These are phyloP conservation scores for Hamigera avellanea DNA, from an alignment of 495 filamentous ascomycete species.

Conservation along the genomic window DNA sequence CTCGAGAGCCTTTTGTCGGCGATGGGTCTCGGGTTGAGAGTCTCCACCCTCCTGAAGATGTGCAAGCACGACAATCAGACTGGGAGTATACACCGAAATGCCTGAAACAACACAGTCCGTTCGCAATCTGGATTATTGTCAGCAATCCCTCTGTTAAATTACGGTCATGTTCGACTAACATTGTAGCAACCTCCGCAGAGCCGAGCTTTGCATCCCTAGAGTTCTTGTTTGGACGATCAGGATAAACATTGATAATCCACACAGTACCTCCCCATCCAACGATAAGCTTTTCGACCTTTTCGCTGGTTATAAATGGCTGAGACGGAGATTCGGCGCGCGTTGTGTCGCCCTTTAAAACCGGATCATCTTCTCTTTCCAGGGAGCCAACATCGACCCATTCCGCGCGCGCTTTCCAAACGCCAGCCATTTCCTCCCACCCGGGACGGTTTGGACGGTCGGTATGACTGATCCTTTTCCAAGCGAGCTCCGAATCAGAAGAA, in stretches of 20 bases:
- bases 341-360: conserved; percentile 29
- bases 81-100: conserved; percentile 92
- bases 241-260: conserved; percentile 88
- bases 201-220: conserved; percentile 62
- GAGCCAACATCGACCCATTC: conserved; percentile 85
- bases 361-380: conserved; percentile 50
- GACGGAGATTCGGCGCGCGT: conserved; percentile 11
- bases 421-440: conserved; percentile 87
- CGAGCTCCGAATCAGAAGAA: conserved; percentile 60
- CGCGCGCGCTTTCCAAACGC: conserved; percentile 80
- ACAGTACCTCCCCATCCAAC: conserved; percentile 93
- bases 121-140: conserved; percentile 50
- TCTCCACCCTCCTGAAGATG: conserved; percentile 67
- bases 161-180: conserved; percentile 45
- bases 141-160: conserved; percentile 3
- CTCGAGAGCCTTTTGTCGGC: conserved; percentile 61
- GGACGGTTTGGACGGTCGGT: conserved; percentile 69
- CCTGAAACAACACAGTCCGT: conserved; percentile 97
- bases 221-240: conserved; percentile 60
- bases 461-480: conserved; percentile 95
- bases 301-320: conserved; percentile 13
- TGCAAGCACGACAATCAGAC: conserved; percentile 77
- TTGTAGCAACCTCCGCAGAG: conserved; percentile 77
- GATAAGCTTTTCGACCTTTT: conserved; percentile 62
- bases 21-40: conserved; percentile 39